These are phyloP conservation scores for Inonotus hispidus DNA, from an alignment of 1,284 basidiomycete species.

Conservation along the genomic window DNA sequence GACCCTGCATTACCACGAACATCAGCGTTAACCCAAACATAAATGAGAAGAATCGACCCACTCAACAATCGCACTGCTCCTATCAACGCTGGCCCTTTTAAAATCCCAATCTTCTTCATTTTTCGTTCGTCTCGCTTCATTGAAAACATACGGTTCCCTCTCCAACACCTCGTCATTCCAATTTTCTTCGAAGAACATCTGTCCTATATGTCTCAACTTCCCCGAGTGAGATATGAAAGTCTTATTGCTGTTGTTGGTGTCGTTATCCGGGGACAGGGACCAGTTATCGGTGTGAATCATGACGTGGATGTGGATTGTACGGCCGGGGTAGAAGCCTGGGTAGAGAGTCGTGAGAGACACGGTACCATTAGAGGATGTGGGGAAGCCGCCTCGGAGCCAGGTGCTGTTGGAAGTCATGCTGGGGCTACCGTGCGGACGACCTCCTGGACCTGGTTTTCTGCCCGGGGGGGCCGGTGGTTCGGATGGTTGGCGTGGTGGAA, in stretches of 20 bases:
- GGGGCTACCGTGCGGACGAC: conserved; percentile 32
- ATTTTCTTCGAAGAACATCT: conserved; percentile 62
- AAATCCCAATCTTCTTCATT: conserved; percentile 28
- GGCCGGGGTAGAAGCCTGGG: conserved; percentile 59
- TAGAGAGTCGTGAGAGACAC: conserved; percentile 65
- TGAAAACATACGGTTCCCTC: conserved; percentile 25
- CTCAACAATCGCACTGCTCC: conserved; percentile 29
- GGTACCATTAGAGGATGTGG: conserved; percentile 62
- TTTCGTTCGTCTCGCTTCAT: conserved; percentile 24
- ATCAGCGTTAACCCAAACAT: not conserved
- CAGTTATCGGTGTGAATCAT: conserved; percentile 41
- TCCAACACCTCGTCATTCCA: conserved; percentile 39
- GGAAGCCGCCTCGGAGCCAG: conserved; percentile 63
- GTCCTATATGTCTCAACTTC: conserved; percentile 49
- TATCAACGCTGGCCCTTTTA: conserved; percentile 24
- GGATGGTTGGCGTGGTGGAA: not conserved
- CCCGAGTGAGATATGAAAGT: conserved; percentile 38
- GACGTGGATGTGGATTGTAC: conserved; percentile 48
- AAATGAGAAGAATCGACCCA: conserved; percentile 13
- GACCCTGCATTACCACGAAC: conserved; percentile 2
- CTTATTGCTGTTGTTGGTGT: conserved; percentile 37
- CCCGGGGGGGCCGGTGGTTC: not conserved
- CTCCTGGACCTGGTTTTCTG: conserved; percentile 22
- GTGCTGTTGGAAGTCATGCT: conserved; percentile 32
- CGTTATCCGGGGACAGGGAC: conserved; percentile 30